Conservation (phyloP, 1,284 basidiomycete genomes). For the Cryptococcus deneoformans region DNA sequence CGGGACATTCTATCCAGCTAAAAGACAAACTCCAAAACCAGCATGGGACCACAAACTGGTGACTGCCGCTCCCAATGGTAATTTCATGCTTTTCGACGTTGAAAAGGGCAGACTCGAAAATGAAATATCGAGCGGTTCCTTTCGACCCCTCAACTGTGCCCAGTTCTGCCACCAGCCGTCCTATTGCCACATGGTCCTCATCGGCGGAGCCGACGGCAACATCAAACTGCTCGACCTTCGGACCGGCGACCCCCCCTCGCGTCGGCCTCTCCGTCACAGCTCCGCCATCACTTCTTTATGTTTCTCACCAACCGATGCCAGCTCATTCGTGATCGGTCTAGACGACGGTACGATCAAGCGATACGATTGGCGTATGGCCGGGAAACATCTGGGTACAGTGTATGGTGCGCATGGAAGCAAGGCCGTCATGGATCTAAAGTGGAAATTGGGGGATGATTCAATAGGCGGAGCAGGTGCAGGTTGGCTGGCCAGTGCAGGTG, state of each 20-base stretch:
- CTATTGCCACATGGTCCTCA: slow-evolving; percentile 68
- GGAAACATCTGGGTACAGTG: slow-evolving; percentile 62
- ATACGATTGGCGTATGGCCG: slow-evolving; percentile 74
- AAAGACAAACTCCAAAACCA: no score
- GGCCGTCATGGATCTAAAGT: slow-evolving; percentile 73
- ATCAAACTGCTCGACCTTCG: slow-evolving; percentile 62
- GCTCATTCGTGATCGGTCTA: slow-evolving; percentile 70
- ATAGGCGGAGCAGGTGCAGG: slow-evolving; percentile 52
- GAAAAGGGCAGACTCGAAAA: slow-evolving; percentile 72
- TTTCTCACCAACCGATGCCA: slow-evolving; percentile 66
- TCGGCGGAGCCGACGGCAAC: slow-evolving; percentile 72
- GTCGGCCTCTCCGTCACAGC: slow-evolving; percentile 67
- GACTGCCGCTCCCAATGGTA: slow-evolving; percentile 77
- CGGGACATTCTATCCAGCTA: no score
- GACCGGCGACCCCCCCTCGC: slow-evolving; percentile 63
- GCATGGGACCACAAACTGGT: slow-evolving; percentile 74
- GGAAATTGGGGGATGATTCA: slow-evolving; percentile 52
- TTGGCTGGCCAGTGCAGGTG: slow-evolving; percentile 78
- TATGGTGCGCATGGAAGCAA: slow-evolving; percentile 70
- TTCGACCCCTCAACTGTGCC: slow-evolving; percentile 70
- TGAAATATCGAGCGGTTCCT: slow-evolving; percentile 64
- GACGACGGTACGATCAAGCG: slow-evolving; percentile 67
- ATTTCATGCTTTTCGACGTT: slow-evolving; percentile 80
- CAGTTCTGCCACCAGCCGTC: slow-evolving; percentile 56
- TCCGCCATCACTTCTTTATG: slow-evolving; percentile 67